Conservation (phyloP, 306 rosid species). For the apple (Malus domestica) region DNA sequence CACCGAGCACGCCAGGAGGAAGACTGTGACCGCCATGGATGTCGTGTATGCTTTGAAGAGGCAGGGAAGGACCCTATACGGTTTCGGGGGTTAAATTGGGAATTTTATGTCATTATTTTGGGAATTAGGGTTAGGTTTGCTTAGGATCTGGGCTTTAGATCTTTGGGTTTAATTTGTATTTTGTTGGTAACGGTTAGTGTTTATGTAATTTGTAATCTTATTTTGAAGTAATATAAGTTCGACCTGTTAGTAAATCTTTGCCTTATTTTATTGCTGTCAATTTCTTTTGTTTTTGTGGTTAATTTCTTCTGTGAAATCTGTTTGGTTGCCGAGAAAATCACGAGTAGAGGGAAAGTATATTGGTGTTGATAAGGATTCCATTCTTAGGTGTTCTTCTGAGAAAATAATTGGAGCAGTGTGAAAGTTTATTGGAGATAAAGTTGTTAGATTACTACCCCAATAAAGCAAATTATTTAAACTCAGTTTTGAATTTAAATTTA, state of each 20-base stretch:
- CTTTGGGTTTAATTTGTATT: not conserved
- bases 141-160: conserved; percentile 10
- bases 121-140: not conserved
- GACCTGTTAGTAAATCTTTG: not conserved
- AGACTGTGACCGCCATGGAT: not conserved
- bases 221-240: not conserved
- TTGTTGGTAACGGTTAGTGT: not conserved
- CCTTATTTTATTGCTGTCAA: not conserved
- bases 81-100: not conserved
- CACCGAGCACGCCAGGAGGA: not conserved
- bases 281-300: not conserved
- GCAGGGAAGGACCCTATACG: not conserved
- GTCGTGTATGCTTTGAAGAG: not conserved
- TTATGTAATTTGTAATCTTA: not conserved
- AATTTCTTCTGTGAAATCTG: not conserved
- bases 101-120: not conserved
- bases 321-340: not conserved
- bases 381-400: no score
- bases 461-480: no score
- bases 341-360: not conserved
- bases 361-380: no score
- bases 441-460: no score
- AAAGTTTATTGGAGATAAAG: no score
- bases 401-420: no score
- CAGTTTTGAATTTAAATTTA: no score